A percentile compares a stretch with the other conserved stretches of the same genome.
These are phyloP conservation scores for Sonneratia caseolaris DNA, from an alignment of 345 rosid species.

Conservation along the genomic window DNA sequence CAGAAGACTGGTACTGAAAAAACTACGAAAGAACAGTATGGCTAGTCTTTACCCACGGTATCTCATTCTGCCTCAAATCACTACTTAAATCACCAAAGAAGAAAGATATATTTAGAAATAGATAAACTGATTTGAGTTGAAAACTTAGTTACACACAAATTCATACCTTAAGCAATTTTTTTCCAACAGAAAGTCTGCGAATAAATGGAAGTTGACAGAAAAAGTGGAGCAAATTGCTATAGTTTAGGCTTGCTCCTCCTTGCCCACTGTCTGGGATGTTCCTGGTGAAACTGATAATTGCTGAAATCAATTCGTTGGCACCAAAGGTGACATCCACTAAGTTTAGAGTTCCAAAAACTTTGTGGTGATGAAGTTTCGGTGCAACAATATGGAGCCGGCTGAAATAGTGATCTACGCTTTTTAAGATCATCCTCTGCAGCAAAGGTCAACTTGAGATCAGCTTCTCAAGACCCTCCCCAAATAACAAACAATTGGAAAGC, in stretches of 20 bases:
- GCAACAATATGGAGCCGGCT: neutral
- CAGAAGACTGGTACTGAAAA: too few relatives aligned
- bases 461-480: neutral
- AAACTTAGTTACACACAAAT: too few relatives aligned
- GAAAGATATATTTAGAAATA: too few relatives aligned
- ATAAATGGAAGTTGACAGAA: too few relatives aligned
- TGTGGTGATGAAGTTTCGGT: neutral
- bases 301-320: neutral
- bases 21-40: too few relatives aligned
- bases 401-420: neutral
- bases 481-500: neutral
- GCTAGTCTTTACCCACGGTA: too few relatives aligned
- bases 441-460: neutral
- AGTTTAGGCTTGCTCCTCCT: neutral
- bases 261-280: neutral
- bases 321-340: neutral
- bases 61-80: too few relatives aligned
- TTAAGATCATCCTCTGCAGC: neutral
- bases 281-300: neutral
- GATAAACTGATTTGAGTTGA: too few relatives aligned
- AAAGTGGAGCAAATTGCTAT: neutral
- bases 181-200: too few relatives aligned
- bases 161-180: too few relatives aligned
- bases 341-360: neutral
- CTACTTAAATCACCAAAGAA: too few relatives aligned